A percentile compares a stretch with the other conserved stretches of the same genome.
These are phyloP conservation scores for Candida boidinii DNA, from an alignment of 805 yeast species.

Conservation along the genomic window DNA sequence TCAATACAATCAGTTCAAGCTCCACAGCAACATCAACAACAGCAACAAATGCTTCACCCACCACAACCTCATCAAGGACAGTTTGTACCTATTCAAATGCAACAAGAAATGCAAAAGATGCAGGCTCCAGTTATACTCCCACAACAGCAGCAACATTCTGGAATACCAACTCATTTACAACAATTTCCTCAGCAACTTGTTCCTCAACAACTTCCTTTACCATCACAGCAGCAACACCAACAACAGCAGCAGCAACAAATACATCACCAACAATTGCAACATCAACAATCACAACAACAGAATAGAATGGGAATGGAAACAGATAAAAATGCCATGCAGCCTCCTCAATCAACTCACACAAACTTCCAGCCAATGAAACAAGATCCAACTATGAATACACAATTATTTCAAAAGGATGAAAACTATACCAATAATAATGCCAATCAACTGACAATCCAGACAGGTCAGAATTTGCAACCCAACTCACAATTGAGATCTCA, in stretches of 20 bases:
- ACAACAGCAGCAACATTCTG: constrained; percentile 2
- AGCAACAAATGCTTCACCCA: not conserved
- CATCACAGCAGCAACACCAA: not conserved
- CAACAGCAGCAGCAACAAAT: not conserved
- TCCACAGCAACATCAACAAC: not conserved
- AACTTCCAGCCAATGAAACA: too few relatives aligned
- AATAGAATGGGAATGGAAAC: too few relatives aligned
- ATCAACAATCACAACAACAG: too few relatives aligned
- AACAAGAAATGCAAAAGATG: not conserved
- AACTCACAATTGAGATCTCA: constrained; percentile 1
- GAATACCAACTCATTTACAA: too few relatives aligned
- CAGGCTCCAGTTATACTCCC: not conserved
- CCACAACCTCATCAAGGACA: not conserved
- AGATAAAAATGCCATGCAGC: too few relatives aligned
- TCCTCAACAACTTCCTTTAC: too few relatives aligned
- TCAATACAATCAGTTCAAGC: not conserved
- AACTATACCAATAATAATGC: not conserved
- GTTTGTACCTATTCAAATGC: not conserved
- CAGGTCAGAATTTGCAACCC: not conserved
- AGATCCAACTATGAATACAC: too few relatives aligned
- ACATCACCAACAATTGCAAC: too few relatives aligned
- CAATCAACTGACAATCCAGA: constrained; percentile 3
- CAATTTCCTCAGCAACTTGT: too few relatives aligned
- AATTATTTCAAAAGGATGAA: too few relatives aligned
- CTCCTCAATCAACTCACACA: too few relatives aligned